A percentile compares a stretch with the other conserved stretches of the same genome.
These are phyloP conservation scores for Talaromyces sp. DNA, from an alignment of 2,329 filamentous ascomycete species.

Conservation along the genomic window DNA sequence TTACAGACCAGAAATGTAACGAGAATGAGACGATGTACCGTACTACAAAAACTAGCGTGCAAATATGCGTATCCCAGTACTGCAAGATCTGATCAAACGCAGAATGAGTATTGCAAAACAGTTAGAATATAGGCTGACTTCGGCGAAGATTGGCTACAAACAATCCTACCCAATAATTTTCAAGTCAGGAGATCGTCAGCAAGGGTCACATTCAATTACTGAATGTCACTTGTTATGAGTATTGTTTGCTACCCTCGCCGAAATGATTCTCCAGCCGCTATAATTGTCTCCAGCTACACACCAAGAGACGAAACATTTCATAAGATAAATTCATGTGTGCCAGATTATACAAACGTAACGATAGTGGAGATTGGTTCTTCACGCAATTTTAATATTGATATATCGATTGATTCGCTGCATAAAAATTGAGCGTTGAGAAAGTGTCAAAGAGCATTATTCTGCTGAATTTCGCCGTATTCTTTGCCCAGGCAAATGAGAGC, in stretches of 20 bases:
- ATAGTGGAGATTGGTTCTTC: neutral
- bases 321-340: neutral
- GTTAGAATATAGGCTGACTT: neutral
- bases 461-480: neutral
- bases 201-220: neutral
- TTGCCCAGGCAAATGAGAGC: neutral
- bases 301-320: neutral
- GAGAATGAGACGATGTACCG: neutral
- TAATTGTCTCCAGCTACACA: neutral
- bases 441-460: neutral
- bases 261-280: neutral
- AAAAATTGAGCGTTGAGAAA: neutral
- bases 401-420: neutral
- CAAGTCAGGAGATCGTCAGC: neutral
- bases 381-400: neutral
- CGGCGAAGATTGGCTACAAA: neutral
- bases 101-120: neutral
- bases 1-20: neutral
- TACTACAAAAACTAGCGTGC: too few relatives aligned
- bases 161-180: neutral
- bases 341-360: neutral
- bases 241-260: neutral
- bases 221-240: neutral
- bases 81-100: neutral
- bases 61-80: neutral